Base-by-base conservation (phyloP, 371 early-diverging fungal species). In the Rhizomucor miehei region DNA sequence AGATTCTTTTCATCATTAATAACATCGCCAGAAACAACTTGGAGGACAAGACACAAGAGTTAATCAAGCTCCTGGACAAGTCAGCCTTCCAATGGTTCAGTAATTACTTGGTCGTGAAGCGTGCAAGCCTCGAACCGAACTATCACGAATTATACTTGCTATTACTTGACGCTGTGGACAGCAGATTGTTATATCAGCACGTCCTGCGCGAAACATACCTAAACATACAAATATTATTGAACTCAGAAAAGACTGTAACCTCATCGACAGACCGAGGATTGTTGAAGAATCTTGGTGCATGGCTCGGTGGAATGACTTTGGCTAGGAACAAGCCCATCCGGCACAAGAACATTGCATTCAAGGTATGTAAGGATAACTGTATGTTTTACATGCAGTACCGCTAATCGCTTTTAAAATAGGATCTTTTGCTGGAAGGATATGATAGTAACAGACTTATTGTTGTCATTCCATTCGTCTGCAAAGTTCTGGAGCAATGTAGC, bases 391-490 rank as follows among this genome's bases (percentile, higher is more conserved):
- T 12, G 23, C 16, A 54, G 8, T 6, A 6, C 10, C 13, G 1
- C 19, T 4, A 34, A 19, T 10, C 12, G 38, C 19, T 35, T 45
- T 25, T 45, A 23, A 21, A 20, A 47, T 71, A 89, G 85, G 93
- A 91, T 38, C 65, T 97, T 14, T 62, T 99, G 44, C 65, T 97
- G 35, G 93, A 97, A 77, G 98, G 97, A 3, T 95, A 86, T 64
- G 89, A 89, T 53, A 81, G 76, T 47, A 84, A 89, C 48, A 79
- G 95, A 4, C 77, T 98, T 37, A 92, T 94, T 69, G 95, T 97
- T 1, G 94, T 92, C 3, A 94, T 99, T 54, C 99, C 99, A 5
- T 99, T 99, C 66, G 95, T 95, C 11, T 98, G 98, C 77, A 97
- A 97, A 69, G 93, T 98, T 0, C 71, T 98, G 46, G 94, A 95